These are phyloP conservation scores for Aspergillus neotritici DNA, from an alignment of 2,329 filamentous ascomycete genomes.

Conservation along the genomic window DNA sequence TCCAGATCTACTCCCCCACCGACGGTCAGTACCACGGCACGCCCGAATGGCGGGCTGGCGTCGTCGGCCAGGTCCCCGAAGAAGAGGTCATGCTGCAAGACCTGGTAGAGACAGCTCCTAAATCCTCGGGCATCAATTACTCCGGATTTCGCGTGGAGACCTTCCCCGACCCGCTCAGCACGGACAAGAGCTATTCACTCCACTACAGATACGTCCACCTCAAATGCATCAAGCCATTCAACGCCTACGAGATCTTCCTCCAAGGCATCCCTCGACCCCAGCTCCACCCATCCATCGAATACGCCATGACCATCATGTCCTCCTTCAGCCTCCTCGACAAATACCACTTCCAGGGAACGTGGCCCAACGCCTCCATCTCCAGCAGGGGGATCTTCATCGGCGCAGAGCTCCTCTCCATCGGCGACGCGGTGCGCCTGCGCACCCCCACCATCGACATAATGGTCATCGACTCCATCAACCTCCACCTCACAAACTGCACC, in stretches of 20 bases:
- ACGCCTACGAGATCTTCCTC: conserved; percentile 49
- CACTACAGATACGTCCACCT: conserved; percentile 53
- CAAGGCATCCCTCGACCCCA: conserved; percentile 33
- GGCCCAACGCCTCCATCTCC: conserved; percentile 51
- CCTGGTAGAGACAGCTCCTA: conserved; percentile 36
- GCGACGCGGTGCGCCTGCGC: conserved; percentile 50
- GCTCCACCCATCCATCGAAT: conserved; percentile 50
- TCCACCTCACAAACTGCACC: conserved; percentile 47
- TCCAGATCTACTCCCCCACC: conserved; percentile 31
- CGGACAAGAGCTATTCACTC: conserved; percentile 48
- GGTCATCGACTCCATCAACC: conserved; percentile 48
- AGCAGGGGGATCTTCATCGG: conserved; percentile 53
- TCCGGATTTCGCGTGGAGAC: conserved; percentile 55
- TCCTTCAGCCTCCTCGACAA: conserved; percentile 51
- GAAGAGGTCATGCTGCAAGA: conserved; percentile 44
- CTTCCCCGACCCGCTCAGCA: conserved; percentile 46
- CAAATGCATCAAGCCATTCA: conserved; percentile 51
- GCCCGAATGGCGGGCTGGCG: conserved; percentile 53
- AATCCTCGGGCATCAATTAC: conserved; percentile 42
- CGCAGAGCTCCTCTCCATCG: conserved; percentile 49
- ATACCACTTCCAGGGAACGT: conserved; percentile 48
- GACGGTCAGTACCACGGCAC: conserved; percentile 29
- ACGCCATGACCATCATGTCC: conserved; percentile 50
- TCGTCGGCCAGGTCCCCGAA: conserved; percentile 49
- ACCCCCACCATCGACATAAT: conserved; percentile 47